Evolutionary conservation across 345 rosid genomes (phyloP).

Genomic region (Arabidopsis arenosa): DNA sequence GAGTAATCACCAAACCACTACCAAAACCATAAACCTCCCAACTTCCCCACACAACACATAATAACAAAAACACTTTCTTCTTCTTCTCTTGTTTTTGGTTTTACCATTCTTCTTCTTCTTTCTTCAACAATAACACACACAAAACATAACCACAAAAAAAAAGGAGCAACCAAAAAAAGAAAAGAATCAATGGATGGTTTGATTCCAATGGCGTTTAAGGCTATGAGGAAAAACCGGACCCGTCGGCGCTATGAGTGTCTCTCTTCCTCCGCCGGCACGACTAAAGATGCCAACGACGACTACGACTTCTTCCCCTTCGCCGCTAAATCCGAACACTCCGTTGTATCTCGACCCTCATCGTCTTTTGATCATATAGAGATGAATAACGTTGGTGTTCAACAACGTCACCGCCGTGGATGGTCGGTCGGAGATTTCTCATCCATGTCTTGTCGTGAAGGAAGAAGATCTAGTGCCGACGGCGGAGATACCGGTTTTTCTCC

Average conservation of each 20-base stretch:
- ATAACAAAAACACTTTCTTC: background rate
- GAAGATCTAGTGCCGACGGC: slow-evolving; percentile 28
- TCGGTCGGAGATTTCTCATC: slow-evolving; percentile 38
- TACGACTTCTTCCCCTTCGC: slow-evolving; percentile 25
- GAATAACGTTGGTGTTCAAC: slow-evolving; percentile 25
- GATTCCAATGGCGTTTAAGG: slow-evolving; percentile 69
- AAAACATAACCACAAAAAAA: background rate
- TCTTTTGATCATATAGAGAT: slow-evolving; percentile 30
- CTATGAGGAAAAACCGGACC: slow-evolving; percentile 60
- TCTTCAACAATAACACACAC: slow-evolving; percentile 7
- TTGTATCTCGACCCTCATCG: slow-evolving; percentile 16
- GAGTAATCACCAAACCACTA: slow-evolving; percentile 38
- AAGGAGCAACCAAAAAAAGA: background rate
- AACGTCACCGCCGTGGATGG: slow-evolving; percentile 41
- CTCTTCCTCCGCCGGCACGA: slow-evolving; percentile 47
- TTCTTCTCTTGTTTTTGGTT: slow-evolving; percentile 1
- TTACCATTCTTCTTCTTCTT: slow-evolving; percentile 7
- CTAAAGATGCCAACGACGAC: slow-evolving; percentile 20
- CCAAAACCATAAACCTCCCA: slow-evolving; percentile 36
- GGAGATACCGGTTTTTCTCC: slow-evolving; percentile 14
- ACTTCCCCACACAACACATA: slow-evolving; percentile 18
- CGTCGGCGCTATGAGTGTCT: slow-evolving; percentile 73
- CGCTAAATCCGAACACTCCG: slow-evolving; percentile 1
- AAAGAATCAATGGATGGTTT: slow-evolving; percentile 71
- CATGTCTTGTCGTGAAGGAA: slow-evolving; percentile 38